Percentiles rank a stretch among this genome's conserved stretches.
These are phyloP conservation scores for Cercospora beticola DNA, from an alignment of 2,329 filamentous ascomycete genomes.

Conservation along the genomic window DNA sequence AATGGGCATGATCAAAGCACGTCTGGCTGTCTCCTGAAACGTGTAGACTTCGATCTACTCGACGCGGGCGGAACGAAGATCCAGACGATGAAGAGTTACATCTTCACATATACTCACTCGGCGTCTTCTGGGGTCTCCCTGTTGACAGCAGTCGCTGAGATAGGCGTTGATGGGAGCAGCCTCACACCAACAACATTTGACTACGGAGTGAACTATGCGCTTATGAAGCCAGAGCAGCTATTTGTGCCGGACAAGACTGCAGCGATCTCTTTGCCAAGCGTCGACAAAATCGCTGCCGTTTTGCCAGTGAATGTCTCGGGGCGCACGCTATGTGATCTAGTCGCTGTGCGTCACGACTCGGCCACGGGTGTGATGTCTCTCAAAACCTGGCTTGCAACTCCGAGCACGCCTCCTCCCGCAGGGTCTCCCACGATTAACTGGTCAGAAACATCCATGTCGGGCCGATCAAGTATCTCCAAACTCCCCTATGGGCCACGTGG, in stretches of 20 bases:
- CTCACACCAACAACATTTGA: neutral
- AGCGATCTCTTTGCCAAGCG: neutral
- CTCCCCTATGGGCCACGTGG: neutral
- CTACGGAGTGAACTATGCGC: neutral
- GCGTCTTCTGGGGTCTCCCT: neutral
- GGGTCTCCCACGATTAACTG: neutral
- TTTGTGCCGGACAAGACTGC: neutral
- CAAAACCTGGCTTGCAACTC: neutral
- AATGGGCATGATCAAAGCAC: neutral
- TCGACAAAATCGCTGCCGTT: neutral
- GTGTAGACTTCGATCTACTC: neutral
- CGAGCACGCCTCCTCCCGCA: no score
- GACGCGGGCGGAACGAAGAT: neutral
- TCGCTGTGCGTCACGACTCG: neutral
- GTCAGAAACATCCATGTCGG: neutral
- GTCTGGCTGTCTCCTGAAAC: neutral
- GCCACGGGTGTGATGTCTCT: neutral
- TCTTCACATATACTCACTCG: neutral
- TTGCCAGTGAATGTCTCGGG: neutral
- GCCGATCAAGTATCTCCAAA: neutral
- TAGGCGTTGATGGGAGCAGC: neutral
- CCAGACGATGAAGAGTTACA: neutral
- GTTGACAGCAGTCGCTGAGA: neutral
- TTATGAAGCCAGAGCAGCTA: neutral
- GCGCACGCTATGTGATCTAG: neutral